Evolutionary conservation across 2,329 filamentous ascomycete genomes (phyloP), one percentile per base, ranked within the genome.

Genomic region (Fusarium stilboides): DNA sequence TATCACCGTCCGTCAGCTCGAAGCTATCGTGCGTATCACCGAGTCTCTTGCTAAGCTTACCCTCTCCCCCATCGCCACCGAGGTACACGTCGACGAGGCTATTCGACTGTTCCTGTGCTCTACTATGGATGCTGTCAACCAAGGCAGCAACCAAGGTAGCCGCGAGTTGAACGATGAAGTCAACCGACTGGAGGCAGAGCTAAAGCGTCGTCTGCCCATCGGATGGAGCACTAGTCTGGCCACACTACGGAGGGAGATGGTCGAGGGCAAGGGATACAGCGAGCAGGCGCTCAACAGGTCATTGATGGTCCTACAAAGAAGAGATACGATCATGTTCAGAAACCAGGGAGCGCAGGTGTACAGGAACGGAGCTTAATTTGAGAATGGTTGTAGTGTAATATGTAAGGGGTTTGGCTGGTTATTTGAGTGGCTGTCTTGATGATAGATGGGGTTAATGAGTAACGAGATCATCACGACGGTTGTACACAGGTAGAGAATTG

Each of bases 61-160:
- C 0, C 87, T 99, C 10, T 93, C 92, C 0, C 91, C 94, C 5
- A 86, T 98, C 42, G 96, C 95, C 3, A 94, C 92, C 0, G 95
- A 98, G 79, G 86, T 89, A 46, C 96, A 99, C 76, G 96, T 99
- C 53, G 95, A 99, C 76, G 96, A 99, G 82, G 96, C 96, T 4
- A 99, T 99, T 75, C 91, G 96, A 0, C 87, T 99, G 17, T 99
- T 99, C 90, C 84, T 99, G 31, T 96, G 94, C 70, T 94, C 91
- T 5, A 99, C 96, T 59, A 98, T 99, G 96, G 95, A 99, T 76
- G 96, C 96, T 9, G 94, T 98, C 58, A 95, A 93, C 62, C 94
- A 97, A 75, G 95, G 94, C 63, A 91, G 92, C 71, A 92, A 91
- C 68, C 89, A 92, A 73, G 93, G 93, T 37, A 94, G 91, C 76